Evolutionary conservation across 495 filamentous ascomycete species (phyloP).

Genomic region (Penicillium canescens): DNA sequence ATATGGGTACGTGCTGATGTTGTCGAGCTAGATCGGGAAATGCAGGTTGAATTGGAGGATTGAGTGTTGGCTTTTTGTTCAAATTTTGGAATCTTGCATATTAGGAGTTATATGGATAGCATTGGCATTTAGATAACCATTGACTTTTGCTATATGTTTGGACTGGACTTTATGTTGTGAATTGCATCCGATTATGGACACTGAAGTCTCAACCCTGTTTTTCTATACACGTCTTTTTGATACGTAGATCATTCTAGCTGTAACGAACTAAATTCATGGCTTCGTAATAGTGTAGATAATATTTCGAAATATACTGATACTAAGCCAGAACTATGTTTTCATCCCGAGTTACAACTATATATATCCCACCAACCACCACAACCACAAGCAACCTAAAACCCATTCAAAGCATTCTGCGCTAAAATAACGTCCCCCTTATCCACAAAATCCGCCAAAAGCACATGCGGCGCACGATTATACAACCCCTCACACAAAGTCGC

Average conservation of each 20-base stretch:
- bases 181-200: too few relatives aligned
- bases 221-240: too few relatives aligned
- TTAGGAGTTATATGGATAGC: background rate
- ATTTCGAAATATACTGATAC: too few relatives aligned
- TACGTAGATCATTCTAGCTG: too few relatives aligned
- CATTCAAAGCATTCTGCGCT: constrained; percentile 59
- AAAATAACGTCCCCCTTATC: constrained; percentile 60
- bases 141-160: too few relatives aligned
- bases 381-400: constrained; percentile 32
- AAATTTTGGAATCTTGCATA: constrained; percentile 1
- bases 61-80: constrained; percentile 7
- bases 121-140: background rate
- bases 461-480: constrained; percentile 58
- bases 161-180: too few relatives aligned
- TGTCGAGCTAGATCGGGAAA: constrained; percentile 36
- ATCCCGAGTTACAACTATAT: background rate
- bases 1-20: constrained; percentile 1
- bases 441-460: constrained; percentile 68
- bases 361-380: background rate
- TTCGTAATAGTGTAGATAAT: too few relatives aligned
- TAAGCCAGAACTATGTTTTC: too few relatives aligned
- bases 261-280: too few relatives aligned
- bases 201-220: too few relatives aligned
- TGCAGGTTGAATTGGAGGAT: constrained; percentile 46
- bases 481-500: constrained; percentile 48